Percentiles rank a stretch among this genome's conserved stretches.
These are phyloP conservation scores for Capsicum chinense DNA, from an alignment of 257 asterid genomes.

Conservation along the genomic window DNA sequence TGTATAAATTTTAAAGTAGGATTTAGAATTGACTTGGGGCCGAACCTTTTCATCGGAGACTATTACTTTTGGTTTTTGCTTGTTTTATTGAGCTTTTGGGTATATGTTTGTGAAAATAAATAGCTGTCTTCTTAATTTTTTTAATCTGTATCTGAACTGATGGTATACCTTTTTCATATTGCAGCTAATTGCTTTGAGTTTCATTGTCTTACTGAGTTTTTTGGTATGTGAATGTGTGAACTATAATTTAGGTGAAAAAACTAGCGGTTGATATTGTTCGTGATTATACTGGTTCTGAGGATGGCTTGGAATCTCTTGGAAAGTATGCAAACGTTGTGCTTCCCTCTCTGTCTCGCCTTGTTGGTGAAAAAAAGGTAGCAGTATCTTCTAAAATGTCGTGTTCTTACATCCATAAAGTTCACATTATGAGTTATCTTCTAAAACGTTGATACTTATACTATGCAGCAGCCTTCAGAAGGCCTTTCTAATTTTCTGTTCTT, in stretches of 20 bases:
- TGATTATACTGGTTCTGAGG: constrained; percentile 94
- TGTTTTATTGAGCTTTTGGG: neutral
- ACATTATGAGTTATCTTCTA: neutral
- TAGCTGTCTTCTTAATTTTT: neutral
- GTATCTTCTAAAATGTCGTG: neutral
- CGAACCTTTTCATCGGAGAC: neutral
- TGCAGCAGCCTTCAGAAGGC: neutral
- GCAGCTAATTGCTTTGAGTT: neutral
- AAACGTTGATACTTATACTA: neutral
- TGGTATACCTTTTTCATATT: neutral
- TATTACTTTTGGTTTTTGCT: neutral
- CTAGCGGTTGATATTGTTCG: constrained; percentile 83
- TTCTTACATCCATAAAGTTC: neutral
- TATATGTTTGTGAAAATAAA: constrained; percentile 7
- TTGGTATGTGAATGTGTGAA: constrained; percentile 12
- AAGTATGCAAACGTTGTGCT: constrained; percentile 55
- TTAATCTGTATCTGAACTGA: neutral
- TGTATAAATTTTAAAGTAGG: neutral
- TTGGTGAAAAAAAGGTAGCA: constrained; percentile 72
- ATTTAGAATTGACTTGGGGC: neutral
- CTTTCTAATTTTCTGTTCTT: neutral
- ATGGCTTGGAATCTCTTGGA: constrained; percentile 75
- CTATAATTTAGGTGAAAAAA: constrained; percentile 60
- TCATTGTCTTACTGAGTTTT: neutral
- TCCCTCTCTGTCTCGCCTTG: constrained; percentile 66